Evolutionary conservation across 805 yeast genomes (phyloP), one percentile per base, ranked within the genome.

Genomic region (Tetrapisispora phaffii): DNA sequence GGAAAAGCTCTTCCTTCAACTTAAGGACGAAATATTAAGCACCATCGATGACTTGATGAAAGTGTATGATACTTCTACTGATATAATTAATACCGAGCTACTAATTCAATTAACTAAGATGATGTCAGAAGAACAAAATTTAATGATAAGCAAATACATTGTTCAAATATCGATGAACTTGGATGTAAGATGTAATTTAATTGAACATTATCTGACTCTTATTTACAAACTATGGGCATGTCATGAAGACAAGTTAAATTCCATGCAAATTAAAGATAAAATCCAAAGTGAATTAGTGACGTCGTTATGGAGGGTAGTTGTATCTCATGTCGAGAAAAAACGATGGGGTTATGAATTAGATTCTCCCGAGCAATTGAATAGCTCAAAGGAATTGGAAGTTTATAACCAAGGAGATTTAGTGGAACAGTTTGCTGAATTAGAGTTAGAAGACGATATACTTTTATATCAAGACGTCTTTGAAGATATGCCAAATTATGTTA

Each of bases 301-400:
- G 13, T 67, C 73, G 2, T 57, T 79, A 17, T 72, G 77, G 68
- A 59, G 80, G 46, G 68, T 78, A 5, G 74, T 81, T 7, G 47
- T 68, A 29, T 64, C 57, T 9, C 53, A 56, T 16, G 42, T 45
- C 12, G 48, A 48, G 15, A 24, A 35, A 6, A 35, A 28, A 15
- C 31, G 44, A 39, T 31, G 32, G 7, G 28, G 35, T 7, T 31
- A 46, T 16, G 58, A 57, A 22, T 41, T 53, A 39, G 42, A 39
- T 9, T 28, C 41, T 2, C 6, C 23, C 2, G 22, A 28, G 24
- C 10, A 7, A 8, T 5, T 12, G 16, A 23, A 26, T 17, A 38
- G 26, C 17, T 17, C 41, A 10, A 38, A 28, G 8, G n/a, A 38
- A 15, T 10, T 12, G 7, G 21, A 26, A 19, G 10, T 26, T 5